Evolutionary conservation across 306 rosid species (phyloP), one percentile per base, ranked within the genome.

Genomic region (Astragalus membranaceus): DNA sequence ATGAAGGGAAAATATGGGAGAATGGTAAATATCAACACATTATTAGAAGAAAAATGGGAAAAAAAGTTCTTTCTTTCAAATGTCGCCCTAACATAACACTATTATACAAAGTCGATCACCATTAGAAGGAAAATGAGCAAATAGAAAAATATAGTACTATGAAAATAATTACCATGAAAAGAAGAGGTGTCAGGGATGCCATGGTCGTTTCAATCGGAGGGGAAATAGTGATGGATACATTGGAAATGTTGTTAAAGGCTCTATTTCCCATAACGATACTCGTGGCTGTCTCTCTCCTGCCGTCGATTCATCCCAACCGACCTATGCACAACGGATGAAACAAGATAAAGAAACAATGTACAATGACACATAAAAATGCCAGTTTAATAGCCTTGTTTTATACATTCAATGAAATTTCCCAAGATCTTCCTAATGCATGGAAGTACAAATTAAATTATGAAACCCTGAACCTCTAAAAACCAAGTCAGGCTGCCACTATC

Each of bases 251-350:
- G 97, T 91, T 57, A 91, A 81, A 65, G 97, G 97, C 81, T 91
- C 97, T 76, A 91, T 91, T 82, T 91, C 97, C 97, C 97, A 91
- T 67, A 91, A 78, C 0, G 95, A 91, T 10, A 91, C 97, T 36
- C 97, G 76, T 32, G 97, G 97, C 79, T 81, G 95, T 75, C 97
- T 85, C 67, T 91, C 97, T 46, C 92, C 95, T 39, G 92, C 89
- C 16, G 97, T 86, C 60, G 97, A 88, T 79, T 91, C 97, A 72
- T 91, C 97, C 97, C 97, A 91, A 70, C 97, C 97, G 53, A 91
- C 97, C 97, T 85, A 67, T 33, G n/a, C 72, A 75, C 35, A 51
- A 51, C 32, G 69, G 54, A 72, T 14, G 32, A 56, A 33, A 64
- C 48, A 37, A 41, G 15, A 58, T 64, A 7, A 71, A 23, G 14